Evolutionary conservation across 1,139 yeast species (phyloP).

Genomic region (Geotrichum citri-aurantii): DNA sequence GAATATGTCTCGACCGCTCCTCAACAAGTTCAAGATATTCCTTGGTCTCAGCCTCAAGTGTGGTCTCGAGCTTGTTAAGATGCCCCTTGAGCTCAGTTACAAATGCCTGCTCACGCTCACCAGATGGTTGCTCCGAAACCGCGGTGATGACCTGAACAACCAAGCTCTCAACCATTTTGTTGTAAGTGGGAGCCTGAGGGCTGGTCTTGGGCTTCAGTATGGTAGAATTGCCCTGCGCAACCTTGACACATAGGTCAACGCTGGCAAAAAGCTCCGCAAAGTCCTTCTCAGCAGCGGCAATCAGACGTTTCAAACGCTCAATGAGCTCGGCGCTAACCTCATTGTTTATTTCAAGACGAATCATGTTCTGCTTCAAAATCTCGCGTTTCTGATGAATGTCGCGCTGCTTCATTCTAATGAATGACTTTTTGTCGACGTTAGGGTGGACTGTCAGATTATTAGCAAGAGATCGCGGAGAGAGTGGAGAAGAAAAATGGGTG

Average conservation of each 20-base stretch:
- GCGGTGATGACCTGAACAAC: slow-evolving; percentile 61
- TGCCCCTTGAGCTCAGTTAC: slow-evolving; percentile 33
- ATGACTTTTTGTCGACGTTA: slow-evolving; percentile 89
- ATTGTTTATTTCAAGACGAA: slow-evolving; percentile 63
- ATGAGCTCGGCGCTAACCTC: slow-evolving; percentile 75
- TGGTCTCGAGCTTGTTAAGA: slow-evolving; percentile 32
- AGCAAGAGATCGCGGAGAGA: not conserved
- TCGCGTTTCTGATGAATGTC: slow-evolving; percentile 92
- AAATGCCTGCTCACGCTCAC: slow-evolving; percentile 36
- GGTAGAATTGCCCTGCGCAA: slow-evolving; percentile 28
- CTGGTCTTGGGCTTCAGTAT: slow-evolving; percentile 39
- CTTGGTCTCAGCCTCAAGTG: slow-evolving; percentile 53
- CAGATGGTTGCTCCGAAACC: slow-evolving; percentile 50
- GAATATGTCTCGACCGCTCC: slow-evolving; percentile 69
- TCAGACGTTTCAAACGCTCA: slow-evolving; percentile 60
- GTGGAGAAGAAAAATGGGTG: not conserved
- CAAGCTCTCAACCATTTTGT: slow-evolving; percentile 89
- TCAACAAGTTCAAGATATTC: slow-evolving; percentile 62
- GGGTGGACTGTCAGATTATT: slow-evolving; percentile 64
- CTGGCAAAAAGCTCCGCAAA: slow-evolving; percentile 5
- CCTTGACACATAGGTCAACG: slow-evolving; percentile 14
- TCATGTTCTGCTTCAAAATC: slow-evolving; percentile 71
- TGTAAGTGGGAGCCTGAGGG: slow-evolving; percentile 54
- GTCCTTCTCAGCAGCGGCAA: slow-evolving; percentile 33
- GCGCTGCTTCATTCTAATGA: slow-evolving; percentile 94